phyloP scores from a whole-genome alignment of 192 early-diverging fungal genomes.

The Tieghemiomyces parasiticus region DNA sequence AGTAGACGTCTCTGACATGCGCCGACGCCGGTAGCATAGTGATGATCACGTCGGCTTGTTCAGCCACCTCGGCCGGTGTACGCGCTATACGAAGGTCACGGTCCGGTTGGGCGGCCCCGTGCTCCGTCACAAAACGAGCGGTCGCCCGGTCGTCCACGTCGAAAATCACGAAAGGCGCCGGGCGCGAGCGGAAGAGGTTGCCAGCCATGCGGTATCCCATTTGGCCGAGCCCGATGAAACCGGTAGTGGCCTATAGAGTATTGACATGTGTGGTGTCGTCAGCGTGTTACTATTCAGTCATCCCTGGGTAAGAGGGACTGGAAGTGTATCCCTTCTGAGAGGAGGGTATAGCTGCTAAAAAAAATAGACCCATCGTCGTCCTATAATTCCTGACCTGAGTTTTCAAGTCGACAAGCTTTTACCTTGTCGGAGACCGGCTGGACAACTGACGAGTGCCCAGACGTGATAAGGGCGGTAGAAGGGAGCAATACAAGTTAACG shows the following conservation, averaged over 20 bases:
- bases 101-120: conserved; percentile 28
- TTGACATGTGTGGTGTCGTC: too few relatives aligned
- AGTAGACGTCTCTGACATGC: conserved; percentile 72
- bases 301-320: too few relatives aligned
- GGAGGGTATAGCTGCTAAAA: too few relatives aligned
- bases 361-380: too few relatives aligned
- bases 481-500: too few relatives aligned
- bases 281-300: too few relatives aligned
- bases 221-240: conserved; percentile 86
- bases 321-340: too few relatives aligned
- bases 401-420: too few relatives aligned
- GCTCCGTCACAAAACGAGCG: conserved; percentile 34
- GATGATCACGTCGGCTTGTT: conserved; percentile 53
- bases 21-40: conserved; percentile 82
- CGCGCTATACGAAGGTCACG: not conserved
- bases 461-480: too few relatives aligned
- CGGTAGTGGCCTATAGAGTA: conserved; percentile 36
- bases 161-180: conserved; percentile 46
- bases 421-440: too few relatives aligned
- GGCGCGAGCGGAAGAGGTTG: conserved; percentile 51
- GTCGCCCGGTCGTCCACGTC: conserved; percentile 46
- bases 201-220: conserved; percentile 89
- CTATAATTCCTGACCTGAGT: too few relatives aligned
- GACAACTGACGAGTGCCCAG: too few relatives aligned
- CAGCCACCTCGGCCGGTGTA: conserved; percentile 51